Evolutionary conservation across 2,329 filamentous ascomycete species (phyloP), one percentile per base, ranked within the genome.

Genomic region (Xenosphaeropsis pyriputrescens): DNA sequence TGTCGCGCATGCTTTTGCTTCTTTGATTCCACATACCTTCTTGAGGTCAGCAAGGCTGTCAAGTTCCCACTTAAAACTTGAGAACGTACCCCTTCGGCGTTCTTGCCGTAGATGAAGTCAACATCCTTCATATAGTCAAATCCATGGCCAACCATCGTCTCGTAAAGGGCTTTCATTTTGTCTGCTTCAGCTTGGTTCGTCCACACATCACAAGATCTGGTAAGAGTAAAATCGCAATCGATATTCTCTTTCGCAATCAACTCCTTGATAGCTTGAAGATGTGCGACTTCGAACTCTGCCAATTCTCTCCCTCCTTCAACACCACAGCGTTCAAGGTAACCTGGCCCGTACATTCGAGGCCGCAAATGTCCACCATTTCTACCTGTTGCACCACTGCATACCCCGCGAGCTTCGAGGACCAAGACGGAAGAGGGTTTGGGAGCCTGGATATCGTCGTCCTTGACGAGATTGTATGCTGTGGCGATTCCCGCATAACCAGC

Each of bases 301-400:
- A 63, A 45, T 41, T 63, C 58, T 9, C 50, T 46, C 5, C 55
- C 61, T 5, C 53, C 55, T 18, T 59, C 49, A 2, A 54, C 29
- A 1, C 62, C 59, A 40, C 56, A 48, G 17, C 54, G 47, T 4
- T 47, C 41, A 9, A 51, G 52, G 18, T 56, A 47, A 6, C 41
- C 55, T 5, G 52, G 44, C 5, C 60, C 55, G 15, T 54, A 64
- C 8, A 59, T 36, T 42, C 61, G 59, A 3, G 63, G 62, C 34
- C 59, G 57, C 22, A 65, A 35, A 42, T 65, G 62, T 1, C 62
- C 62, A 13, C 63, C 63, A 45, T 64, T 64, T 12, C 61, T 54
- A 4, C 59, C 61, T 17, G 60, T 64, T 2, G 63, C 63, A 4
- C 62, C 62, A 13, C 58, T 64, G 39, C 60, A 63, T 1, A 52